Evolutionary conservation across 306 rosid genomes (phyloP), one percentile per base, ranked within the genome.

Genomic region (Pterocarpus santalinus): DNA sequence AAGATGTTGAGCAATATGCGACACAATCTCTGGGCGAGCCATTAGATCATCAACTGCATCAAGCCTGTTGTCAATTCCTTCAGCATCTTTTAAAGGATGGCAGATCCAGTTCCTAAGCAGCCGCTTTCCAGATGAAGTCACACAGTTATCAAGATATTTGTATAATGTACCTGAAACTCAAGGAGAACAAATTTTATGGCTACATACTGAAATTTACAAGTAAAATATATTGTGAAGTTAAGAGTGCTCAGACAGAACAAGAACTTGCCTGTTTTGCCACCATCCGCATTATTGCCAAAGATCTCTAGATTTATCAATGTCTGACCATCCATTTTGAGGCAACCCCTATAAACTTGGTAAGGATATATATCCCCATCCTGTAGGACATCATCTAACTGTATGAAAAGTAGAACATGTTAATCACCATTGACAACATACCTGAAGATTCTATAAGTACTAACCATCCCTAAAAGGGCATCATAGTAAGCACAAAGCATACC

Each of bases 241-340:
- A 51, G 2, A 65, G 70, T 72, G 65, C 70, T 81, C 65, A 46
- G 57, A 61, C 5, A 87, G 76, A 82, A 80, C 62, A 64, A 65
- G 72, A n/a, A 82, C 95, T 81, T 85, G 82, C 98, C 97, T 85
- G 94, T 85, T 78, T 83, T 83, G 51, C 97, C 92, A 80, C 97
- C 99, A 76, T 95, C 97, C 34, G 88, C 97, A 72, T 84, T 95
- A 83, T 95, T 95, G 67, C 81, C 86, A 85, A 95, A 95, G 60
- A 95, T 89, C 88, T 95, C 99, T 66, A 95, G 94, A 90, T 95
- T 95, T 66, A 89, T 82, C 85, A 93, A 88, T 22, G 99, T 95
- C 75, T 94, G 97, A 66, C 99, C 99, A 85, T 95, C 99, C 92
- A 95, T 93, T 91, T 90, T 93, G 81, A 95, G 94, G 88, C 91